phyloP scores from a whole-genome alignment of 176 grass and related monocot genomes.

The Bromus sterilis region DNA sequence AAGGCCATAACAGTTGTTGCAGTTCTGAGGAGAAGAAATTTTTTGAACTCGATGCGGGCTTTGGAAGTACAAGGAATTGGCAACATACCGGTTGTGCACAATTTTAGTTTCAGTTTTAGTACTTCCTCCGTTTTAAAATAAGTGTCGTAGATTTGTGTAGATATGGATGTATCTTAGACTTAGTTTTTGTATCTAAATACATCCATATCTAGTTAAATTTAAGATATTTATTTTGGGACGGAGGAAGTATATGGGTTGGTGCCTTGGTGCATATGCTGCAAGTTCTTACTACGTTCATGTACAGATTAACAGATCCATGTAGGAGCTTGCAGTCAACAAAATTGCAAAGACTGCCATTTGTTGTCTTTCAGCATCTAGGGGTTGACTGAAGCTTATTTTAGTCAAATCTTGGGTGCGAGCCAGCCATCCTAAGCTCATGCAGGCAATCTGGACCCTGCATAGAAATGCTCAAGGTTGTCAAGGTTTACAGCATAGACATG shows the following conservation, averaged over 20 bases:
- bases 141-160: too few relatives aligned
- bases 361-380: background rate
- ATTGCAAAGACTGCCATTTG: background rate
- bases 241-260: background rate
- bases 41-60: background rate
- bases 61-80: background rate
- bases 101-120: background rate
- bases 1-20: background rate
- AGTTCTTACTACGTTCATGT: background rate
- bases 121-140: too few relatives aligned
- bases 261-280: background rate
- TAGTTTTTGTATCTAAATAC: too few relatives aligned
- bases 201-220: too few relatives aligned
- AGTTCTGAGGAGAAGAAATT: background rate
- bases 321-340: background rate
- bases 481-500: background rate
- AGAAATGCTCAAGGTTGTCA: background rate
- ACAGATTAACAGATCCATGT: too few relatives aligned
- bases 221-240: too few relatives aligned
- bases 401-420: background rate
- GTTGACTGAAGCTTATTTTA: background rate
- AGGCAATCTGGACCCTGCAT: background rate
- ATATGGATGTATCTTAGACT: too few relatives aligned
- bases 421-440: background rate
- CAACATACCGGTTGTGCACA: too few relatives aligned